phyloP scores from a whole-genome alignment of 208 protist genomes.

The Leishmania lainsoni region DNA sequence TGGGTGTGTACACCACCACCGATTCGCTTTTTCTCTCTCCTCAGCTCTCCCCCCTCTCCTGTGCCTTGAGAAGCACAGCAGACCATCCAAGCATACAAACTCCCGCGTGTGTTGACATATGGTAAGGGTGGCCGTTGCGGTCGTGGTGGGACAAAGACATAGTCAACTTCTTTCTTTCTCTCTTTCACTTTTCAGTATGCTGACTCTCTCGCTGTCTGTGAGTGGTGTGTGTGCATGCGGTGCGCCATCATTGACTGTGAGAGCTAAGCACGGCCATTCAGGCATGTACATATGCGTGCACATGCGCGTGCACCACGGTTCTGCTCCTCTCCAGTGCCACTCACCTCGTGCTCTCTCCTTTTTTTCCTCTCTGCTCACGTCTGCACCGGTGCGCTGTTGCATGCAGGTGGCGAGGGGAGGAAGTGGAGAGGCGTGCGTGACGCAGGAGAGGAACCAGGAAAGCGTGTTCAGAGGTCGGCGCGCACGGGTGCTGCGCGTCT shows the following conservation, averaged over 20 bases:
- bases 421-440: background rate
- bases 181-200: slow-evolving; percentile 4
- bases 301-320: background rate
- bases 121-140: background rate
- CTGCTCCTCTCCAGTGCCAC: background rate
- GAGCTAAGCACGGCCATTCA: slow-evolving; percentile 10
- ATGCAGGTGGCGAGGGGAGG: background rate
- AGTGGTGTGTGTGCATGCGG: background rate
- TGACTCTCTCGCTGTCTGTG: background rate
- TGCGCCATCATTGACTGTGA: background rate
- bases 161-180: background rate
- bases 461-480: background rate
- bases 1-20: background rate
- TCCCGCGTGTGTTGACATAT: background rate
- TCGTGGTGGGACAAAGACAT: background rate
- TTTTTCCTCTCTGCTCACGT: background rate
- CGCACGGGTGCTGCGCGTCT: background rate
- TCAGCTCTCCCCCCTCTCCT: background rate
- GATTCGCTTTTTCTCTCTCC: no score
- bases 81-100: background rate
- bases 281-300: slow-evolving; percentile 3
- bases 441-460: background rate
- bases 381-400: background rate
- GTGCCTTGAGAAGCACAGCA: background rate
- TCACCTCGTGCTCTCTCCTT: background rate